Percentiles rank a stretch among this genome's conserved stretches.
Conservation (phyloP, 108 stramenopile genomes). For the Fragilaria radians region DNA sequence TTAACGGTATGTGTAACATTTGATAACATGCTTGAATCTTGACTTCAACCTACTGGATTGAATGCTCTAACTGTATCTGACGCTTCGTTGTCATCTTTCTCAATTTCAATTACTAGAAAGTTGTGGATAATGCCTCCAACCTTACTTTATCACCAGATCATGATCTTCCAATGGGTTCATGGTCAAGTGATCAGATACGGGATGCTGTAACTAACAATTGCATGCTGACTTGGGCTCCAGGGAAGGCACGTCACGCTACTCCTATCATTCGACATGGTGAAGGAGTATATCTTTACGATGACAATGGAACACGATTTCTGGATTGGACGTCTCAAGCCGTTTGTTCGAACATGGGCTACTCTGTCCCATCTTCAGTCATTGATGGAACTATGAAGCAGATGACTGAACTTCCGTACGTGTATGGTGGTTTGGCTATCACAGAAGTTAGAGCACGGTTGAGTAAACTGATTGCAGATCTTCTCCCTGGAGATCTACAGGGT, state of each 20-base stretch:
- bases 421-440: conserved; percentile 33
- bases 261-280: conserved; percentile 34
- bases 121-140: conserved; percentile 15
- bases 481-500: conserved; percentile 39
- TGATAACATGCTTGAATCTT: neutral
- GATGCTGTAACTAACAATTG: conserved; percentile 13
- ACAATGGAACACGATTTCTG: conserved; percentile 35
- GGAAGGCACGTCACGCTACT: conserved; percentile 23
- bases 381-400: conserved; percentile 30
- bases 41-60: neutral
- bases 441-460: conserved; percentile 32
- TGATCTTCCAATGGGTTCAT: conserved; percentile 26
- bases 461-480: conserved; percentile 22
- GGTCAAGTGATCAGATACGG: conserved; percentile 27
- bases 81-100: neutral
- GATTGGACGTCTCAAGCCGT: conserved; percentile 55
- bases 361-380: conserved; percentile 17
- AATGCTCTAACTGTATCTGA: neutral
- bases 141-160: conserved; percentile 14
- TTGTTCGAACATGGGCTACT: conserved; percentile 43
- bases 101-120: conserved; percentile 5
- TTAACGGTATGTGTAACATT: conserved; percentile 14
- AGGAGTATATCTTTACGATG: conserved; percentile 37
- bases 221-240: conserved; percentile 44
- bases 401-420: conserved; percentile 23